phyloP scores from a whole-genome alignment of 176 grass and related monocot species.

The Bromus sterilis region DNA sequence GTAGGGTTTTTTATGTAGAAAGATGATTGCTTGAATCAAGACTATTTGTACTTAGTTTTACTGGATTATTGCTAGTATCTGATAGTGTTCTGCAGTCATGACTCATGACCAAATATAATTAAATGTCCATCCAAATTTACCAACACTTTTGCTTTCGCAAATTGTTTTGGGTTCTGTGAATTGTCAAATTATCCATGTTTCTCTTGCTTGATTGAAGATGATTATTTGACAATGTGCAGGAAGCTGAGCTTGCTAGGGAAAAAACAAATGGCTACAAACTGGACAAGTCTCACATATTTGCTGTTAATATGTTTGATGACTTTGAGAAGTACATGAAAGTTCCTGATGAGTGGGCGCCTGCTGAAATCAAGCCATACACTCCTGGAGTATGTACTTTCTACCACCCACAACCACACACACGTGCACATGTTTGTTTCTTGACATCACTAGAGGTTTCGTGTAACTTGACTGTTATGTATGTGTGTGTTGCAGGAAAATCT shows the following conservation, averaged over 20 bases:
- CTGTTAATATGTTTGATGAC: conserved; percentile 88
- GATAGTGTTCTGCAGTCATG: neutral
- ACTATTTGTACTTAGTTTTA: neutral
- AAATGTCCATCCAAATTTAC: no score
- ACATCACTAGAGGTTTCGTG: neutral
- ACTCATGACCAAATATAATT: no score
- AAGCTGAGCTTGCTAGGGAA: conserved; percentile 87
- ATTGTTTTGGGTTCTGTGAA: neutral
- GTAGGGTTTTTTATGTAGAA: neutral
- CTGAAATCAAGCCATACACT: conserved; percentile 91
- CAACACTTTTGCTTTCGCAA: neutral
- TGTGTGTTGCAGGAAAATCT: conserved; percentile 64
- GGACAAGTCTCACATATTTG: conserved; percentile 88
- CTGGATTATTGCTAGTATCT: neutral
- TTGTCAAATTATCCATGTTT: neutral
- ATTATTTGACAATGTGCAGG: conserved; percentile 31
- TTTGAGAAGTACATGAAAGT: conserved; percentile 96
- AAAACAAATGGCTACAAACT: conserved; percentile 93
- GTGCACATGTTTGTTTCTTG: neutral
- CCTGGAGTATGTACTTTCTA: conserved; percentile 52
- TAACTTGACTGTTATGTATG: neutral
- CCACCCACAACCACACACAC: neutral
- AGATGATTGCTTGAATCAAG: neutral
- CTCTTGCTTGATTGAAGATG: neutral
- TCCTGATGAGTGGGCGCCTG: conserved; percentile 76